A percentile compares a stretch with the other conserved stretches of the same genome.
Conservation (phyloP, 768 basidiomycete genomes). For the Xanthoconium purpureum region DNA sequence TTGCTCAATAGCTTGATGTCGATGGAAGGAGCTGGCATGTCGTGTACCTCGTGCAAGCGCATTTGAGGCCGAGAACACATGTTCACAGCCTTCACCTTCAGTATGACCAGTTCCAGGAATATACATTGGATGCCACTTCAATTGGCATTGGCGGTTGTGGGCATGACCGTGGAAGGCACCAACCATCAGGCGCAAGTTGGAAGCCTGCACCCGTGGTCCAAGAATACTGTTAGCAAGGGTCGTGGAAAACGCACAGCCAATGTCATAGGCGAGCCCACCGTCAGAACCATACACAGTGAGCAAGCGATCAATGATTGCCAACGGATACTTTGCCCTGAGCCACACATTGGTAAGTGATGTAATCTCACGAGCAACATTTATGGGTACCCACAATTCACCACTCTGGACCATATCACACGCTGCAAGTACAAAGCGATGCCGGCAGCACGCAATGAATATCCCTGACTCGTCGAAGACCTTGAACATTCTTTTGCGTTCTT, state of each 20-base stretch:
- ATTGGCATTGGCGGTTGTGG: neutral
- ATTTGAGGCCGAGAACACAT: neutral
- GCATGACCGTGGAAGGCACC: slow-evolving; percentile 2
- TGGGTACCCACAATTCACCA: slow-evolving; percentile 4
- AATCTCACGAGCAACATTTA: neutral
- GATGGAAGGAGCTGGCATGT: neutral
- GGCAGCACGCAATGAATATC: slow-evolving; percentile 3
- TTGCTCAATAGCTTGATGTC: neutral
- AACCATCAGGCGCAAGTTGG: neutral
- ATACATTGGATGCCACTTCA: neutral
- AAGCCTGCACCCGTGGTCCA: neutral
- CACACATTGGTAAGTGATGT: too few relatives aligned
- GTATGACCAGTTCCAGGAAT: neutral
- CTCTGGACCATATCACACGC: slow-evolving; percentile 17
- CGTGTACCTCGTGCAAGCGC: neutral
- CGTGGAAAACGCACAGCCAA: too few relatives aligned
- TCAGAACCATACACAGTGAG: too few relatives aligned
- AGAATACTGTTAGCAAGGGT: too few relatives aligned
- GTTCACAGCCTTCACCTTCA: slow-evolving; percentile 1
- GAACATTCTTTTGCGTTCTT: neutral
- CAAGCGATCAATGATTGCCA: too few relatives aligned
- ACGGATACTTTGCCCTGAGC: neutral
- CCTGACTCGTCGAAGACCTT: neutral
- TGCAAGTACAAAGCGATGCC: neutral
- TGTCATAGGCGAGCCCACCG: too few relatives aligned